Evolutionary conservation across 345 rosid genomes (phyloP).

Genomic region (Brassica carinata): DNA sequence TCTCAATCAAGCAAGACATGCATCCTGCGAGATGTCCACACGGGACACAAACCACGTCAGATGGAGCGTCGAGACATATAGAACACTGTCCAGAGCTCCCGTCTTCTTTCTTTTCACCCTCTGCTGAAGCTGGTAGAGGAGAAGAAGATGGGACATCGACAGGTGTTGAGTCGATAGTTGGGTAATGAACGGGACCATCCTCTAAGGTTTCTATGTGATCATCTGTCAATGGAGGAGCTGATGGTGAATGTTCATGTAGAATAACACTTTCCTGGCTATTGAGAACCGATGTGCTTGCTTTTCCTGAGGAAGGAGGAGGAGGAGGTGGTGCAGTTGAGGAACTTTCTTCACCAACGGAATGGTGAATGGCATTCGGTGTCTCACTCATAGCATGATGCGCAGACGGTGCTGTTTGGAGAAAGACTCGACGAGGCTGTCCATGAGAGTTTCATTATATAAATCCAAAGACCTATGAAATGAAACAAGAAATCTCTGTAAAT

Average conservation of each 20-base stretch:
- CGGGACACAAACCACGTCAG: slow-evolving; percentile 89
- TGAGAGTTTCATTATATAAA: slow-evolving; percentile 5
- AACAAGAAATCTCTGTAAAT: neutral
- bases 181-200: slow-evolving; percentile 77
- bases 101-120: slow-evolving; percentile 48
- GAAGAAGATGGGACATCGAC: neutral
- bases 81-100: slow-evolving; percentile 59
- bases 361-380: slow-evolving; percentile 40
- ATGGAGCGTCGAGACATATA: slow-evolving; percentile 89
- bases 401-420: slow-evolving; percentile 64
- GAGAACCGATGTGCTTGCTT: slow-evolving; percentile 35
- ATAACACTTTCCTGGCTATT: slow-evolving; percentile 35
- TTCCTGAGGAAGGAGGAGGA: slow-evolving; percentile 43
- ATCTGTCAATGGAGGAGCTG: slow-evolving; percentile 62
- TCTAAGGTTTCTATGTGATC: slow-evolving; percentile 43
- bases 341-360: slow-evolving; percentile 44
- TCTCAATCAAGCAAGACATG: slow-evolving; percentile 84
- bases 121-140: slow-evolving; percentile 31
- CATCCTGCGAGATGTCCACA: slow-evolving; percentile 98
- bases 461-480: neutral
- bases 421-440: slow-evolving; percentile 70
- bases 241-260: slow-evolving; percentile 48
- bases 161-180: slow-evolving; percentile 58
- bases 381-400: slow-evolving; percentile 61
- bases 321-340: slow-evolving; percentile 45